Evolutionary conservation across 768 basidiomycete genomes (phyloP).

Genomic region (Megacollybia marginata): DNA sequence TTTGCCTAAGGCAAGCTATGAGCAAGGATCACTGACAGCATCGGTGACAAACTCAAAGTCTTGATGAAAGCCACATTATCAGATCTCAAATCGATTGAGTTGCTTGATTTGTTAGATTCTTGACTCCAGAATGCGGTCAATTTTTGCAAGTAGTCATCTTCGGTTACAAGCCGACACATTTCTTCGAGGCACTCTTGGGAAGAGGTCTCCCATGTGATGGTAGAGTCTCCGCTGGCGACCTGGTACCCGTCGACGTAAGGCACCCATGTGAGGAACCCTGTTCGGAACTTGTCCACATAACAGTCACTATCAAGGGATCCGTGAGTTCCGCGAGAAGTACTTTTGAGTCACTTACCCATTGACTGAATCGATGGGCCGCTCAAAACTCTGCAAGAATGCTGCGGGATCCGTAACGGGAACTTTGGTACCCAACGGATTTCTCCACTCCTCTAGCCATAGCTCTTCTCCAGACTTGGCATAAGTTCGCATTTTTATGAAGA

Average conservation of each 20-base stretch:
- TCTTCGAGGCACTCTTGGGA: slow-evolving; percentile 46
- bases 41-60: slow-evolving; percentile 25
- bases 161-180: slow-evolving; percentile 38
- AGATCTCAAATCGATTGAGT: slow-evolving; percentile 47
- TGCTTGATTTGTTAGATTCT: slow-evolving; percentile 58
- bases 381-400: slow-evolving; percentile 42
- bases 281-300: slow-evolving; percentile 69
- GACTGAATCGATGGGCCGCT: slow-evolving; percentile 25
- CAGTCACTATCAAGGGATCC: slow-evolving; percentile 26
- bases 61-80: slow-evolving; percentile 37
- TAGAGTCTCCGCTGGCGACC: slow-evolving; percentile 26
- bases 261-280: slow-evolving; percentile 77
- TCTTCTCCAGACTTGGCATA: slow-evolving; percentile 57
- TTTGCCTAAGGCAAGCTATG: slow-evolving; percentile 41
- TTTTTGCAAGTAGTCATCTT: slow-evolving; percentile 51
- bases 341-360: slow-evolving; percentile 25
- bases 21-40: too few species aligned
- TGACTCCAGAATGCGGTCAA: slow-evolving; percentile 69
- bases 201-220: slow-evolving; percentile 44
- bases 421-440: slow-evolving; percentile 46
- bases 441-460: slow-evolving; percentile 71
- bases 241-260: slow-evolving; percentile 55
- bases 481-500: slow-evolving; percentile 70
- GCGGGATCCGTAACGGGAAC: slow-evolving; percentile 40
- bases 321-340: not conserved